Percentiles rank a stretch among this genome's conserved stretches.
phyloP scores from a whole-genome alignment of 2,329 filamentous ascomycete genomes.

The Lachnellula occidentalis region DNA sequence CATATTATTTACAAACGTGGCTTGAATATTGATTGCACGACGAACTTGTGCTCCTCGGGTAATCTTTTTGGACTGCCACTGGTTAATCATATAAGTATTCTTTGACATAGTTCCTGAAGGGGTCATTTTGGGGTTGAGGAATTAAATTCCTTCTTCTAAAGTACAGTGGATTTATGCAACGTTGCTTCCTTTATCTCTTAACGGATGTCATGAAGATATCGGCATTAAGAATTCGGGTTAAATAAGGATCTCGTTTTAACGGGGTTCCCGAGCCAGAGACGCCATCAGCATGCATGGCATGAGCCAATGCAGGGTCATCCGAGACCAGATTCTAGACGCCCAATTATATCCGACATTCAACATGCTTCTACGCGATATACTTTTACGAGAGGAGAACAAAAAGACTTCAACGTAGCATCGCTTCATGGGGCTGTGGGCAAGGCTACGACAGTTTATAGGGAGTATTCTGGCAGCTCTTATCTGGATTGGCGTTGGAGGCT shows the following conservation, averaged over 20 bases:
- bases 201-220: neutral
- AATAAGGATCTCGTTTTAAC: neutral
- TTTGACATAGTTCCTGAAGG: conserved; percentile 1
- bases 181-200: neutral
- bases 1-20: conserved; percentile 3
- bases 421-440: neutral
- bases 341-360: conserved; percentile 6
- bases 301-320: conserved; percentile 8
- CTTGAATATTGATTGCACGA: conserved; percentile 7
- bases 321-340: neutral
- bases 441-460: neutral
- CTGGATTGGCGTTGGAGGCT: conserved; percentile 6
- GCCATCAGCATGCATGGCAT: conserved; percentile 7
- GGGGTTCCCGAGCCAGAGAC: neutral
- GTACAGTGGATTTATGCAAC: neutral
- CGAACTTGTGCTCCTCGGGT: conserved; percentile 5
- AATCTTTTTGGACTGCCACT: conserved; percentile 3
- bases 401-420: conserved; percentile 2
- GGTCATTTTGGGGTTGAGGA: conserved; percentile 4
- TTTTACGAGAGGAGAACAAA: neutral
- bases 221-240: neutral
- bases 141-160: neutral
- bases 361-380: conserved; percentile 10
- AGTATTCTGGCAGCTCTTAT: neutral
- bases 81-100: neutral